These are phyloP conservation scores for Albugo candida DNA, from an alignment of 352 stramenopile genomes.

Conservation along the genomic window DNA sequence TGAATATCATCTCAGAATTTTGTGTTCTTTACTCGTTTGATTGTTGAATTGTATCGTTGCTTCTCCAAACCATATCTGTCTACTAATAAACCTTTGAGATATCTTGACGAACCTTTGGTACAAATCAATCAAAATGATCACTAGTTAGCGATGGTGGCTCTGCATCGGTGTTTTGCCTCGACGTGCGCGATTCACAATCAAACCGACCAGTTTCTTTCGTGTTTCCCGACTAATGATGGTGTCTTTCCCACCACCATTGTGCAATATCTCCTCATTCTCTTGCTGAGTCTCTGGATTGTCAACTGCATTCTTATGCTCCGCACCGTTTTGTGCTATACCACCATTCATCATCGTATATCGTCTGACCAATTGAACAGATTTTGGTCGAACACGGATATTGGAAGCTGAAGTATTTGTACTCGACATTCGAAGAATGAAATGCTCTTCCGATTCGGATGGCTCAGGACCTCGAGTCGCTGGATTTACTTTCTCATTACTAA, in stretches of 20 bases:
- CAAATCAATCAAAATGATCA: too few species aligned
- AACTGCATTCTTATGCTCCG: conserved; percentile 10
- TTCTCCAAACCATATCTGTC: too few species aligned
- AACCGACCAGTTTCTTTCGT: conserved; percentile 64
- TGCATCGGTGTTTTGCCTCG: conserved; percentile 32
- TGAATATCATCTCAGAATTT: too few species aligned
- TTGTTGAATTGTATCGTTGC: too few species aligned
- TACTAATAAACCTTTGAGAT: too few species aligned
- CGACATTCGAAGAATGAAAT: conserved; percentile 74
- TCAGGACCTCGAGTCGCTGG: conserved; percentile 28
- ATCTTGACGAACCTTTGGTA: too few species aligned
- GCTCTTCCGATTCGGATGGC: conserved; percentile 51
- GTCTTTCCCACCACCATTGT: conserved; percentile 16
- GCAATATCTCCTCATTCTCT: neutral
- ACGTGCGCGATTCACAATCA: conserved; percentile 62
- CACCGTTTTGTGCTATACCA: conserved; percentile 8
- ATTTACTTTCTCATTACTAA: conserved; percentile 16
- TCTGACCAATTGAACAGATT: conserved; percentile 16
- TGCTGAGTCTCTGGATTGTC: conserved; percentile 5
- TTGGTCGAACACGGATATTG: conserved; percentile 61
- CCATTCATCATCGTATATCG: conserved; percentile 5
- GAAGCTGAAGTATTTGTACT: conserved; percentile 31
- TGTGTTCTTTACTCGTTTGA: too few species aligned
- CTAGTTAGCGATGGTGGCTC: neutral
- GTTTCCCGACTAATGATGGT: conserved; percentile 52